Evolutionary conservation across 2,329 filamentous ascomycete species (phyloP).

Genomic region (Dendryphion nanum): DNA sequence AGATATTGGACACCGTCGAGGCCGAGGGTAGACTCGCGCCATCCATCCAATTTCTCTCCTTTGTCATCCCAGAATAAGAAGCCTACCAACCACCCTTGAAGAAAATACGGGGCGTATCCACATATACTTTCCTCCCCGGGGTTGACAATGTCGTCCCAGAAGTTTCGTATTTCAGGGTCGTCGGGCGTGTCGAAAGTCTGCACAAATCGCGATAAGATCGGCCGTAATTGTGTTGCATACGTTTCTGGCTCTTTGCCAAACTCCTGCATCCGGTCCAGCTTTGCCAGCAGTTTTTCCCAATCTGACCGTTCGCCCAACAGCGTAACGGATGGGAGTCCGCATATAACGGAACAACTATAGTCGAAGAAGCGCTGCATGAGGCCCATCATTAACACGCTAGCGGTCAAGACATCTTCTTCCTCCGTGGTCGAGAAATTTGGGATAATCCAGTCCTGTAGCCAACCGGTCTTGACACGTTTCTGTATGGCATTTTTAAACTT

Average conservation of each 20-base stretch:
- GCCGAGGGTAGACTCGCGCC: neutral
- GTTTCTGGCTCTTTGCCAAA: slow-evolving; percentile 6
- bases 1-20: slow-evolving; percentile 5
- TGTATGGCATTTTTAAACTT: slow-evolving; percentile 23
- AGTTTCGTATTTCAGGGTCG: neutral
- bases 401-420: slow-evolving; percentile 39
- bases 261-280: slow-evolving; percentile 4
- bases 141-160: slow-evolving; percentile 11
- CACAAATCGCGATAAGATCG: slow-evolving; percentile 8
- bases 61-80: slow-evolving; percentile 10
- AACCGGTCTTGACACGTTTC: slow-evolving; percentile 39
- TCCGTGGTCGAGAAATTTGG: slow-evolving; percentile 47
- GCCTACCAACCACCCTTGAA: slow-evolving; percentile 11
- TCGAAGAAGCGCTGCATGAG: slow-evolving; percentile 39
- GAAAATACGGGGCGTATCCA: slow-evolving; percentile 2
- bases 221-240: slow-evolving; percentile 2
- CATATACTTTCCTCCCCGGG: neutral
- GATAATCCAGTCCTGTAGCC: slow-evolving; percentile 42
- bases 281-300: slow-evolving; percentile 29
- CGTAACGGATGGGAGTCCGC: slow-evolving; percentile 46
- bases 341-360: slow-evolving; percentile 41
- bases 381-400: slow-evolving; percentile 48
- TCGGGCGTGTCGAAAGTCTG: slow-evolving; percentile 8
- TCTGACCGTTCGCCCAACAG: slow-evolving; percentile 41
- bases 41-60: neutral